These are phyloP conservation scores for Jaltomata sinuosa DNA, from an alignment of 257 asterid species.

Conservation along the genomic window DNA sequence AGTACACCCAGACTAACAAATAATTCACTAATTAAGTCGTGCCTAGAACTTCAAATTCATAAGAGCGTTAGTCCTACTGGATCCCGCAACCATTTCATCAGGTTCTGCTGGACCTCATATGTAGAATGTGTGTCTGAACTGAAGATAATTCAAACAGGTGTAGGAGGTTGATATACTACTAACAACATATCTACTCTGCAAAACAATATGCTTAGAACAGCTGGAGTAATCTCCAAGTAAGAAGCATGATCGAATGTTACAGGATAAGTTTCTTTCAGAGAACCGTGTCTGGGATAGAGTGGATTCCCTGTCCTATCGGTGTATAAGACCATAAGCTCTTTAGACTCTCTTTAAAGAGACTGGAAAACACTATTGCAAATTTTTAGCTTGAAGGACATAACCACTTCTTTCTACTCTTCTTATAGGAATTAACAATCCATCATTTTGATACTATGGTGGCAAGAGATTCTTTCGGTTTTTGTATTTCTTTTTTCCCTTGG, in stretches of 20 bases:
- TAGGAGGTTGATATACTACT: neutral
- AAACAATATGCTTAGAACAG: neutral
- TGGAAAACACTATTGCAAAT: neutral
- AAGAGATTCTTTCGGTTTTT: neutral
- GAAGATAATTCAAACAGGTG: neutral
- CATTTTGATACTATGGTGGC: neutral
- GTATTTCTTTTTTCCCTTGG: neutral
- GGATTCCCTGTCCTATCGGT: neutral
- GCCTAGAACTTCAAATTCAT: neutral
- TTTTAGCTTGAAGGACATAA: neutral
- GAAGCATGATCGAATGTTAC: neutral
- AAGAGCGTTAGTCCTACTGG: neutral
- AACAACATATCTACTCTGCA: neutral
- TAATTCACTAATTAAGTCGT: neutral
- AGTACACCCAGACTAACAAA: neutral
- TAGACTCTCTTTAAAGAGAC: neutral
- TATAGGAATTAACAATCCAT: accelerated
- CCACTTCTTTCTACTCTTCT: neutral
- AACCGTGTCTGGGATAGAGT: neutral
- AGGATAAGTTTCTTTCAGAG: neutral
- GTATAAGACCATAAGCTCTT: neutral
- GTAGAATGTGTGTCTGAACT: neutral
- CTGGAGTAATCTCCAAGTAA: neutral
- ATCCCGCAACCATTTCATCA: neutral
- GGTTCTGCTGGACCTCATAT: neutral